Conservation (phyloP, 208 protist species). For the Trypanosoma conorhini region DNA sequence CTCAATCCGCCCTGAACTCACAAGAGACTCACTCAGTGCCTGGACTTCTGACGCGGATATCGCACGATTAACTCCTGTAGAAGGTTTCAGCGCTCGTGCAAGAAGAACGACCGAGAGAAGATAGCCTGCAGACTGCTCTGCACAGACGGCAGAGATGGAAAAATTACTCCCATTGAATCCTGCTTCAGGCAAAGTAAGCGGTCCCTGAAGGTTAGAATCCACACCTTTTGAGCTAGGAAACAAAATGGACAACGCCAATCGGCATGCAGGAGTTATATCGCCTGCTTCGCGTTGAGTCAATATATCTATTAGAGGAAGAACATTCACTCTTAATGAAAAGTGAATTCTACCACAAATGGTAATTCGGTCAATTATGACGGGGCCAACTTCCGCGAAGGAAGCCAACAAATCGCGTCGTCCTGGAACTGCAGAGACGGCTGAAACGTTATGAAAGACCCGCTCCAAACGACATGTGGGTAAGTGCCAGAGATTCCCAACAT, state of each 20-base stretch:
- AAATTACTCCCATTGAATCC: constrained; percentile 11
- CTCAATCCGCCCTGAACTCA: constrained; percentile 23
- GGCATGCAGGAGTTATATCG: not conserved
- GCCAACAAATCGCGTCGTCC: constrained; percentile 13
- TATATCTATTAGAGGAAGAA: constrained; percentile 22
- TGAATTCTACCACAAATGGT: constrained; percentile 19
- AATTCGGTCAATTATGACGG: constrained; percentile 28
- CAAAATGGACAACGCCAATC: constrained; percentile 22
- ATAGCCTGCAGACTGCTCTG: constrained; percentile 20
- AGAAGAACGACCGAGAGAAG: constrained; percentile 21
- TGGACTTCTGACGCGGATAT: constrained; percentile 3
- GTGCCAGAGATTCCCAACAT: constrained; percentile 77
- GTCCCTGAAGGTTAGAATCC: not conserved
- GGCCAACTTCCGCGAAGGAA: constrained; percentile 1
- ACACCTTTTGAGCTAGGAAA: constrained; percentile 12
- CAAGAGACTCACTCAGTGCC: constrained; percentile 12
- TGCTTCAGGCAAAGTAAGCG: not conserved
- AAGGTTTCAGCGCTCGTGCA: constrained; percentile 4
- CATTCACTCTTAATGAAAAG: constrained; percentile 24
- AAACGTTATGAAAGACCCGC: constrained; percentile 28
- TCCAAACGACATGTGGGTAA: constrained; percentile 77
- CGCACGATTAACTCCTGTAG: not conserved
- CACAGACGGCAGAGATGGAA: constrained; percentile 6
- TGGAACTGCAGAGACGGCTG: not conserved
- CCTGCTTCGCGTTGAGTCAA: constrained; percentile 1